A percentile compares a stretch with the other conserved stretches of the same genome.
Evolutionary conservation across 495 filamentous ascomycete species (phyloP).

Genomic region (Usnea hakonensis): DNA sequence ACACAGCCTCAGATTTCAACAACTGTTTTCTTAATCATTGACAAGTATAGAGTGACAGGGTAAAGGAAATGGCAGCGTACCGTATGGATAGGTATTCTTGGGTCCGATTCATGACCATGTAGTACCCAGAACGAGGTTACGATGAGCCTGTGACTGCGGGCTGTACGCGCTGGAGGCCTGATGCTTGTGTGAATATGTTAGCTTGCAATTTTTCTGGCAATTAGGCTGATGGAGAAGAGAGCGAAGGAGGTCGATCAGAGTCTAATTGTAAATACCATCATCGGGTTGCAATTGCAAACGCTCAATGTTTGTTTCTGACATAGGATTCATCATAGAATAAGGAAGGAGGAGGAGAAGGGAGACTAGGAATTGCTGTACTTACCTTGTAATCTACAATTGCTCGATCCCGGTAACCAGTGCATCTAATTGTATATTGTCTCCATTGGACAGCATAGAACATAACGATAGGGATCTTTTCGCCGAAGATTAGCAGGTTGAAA

Average conservation of each 20-base stretch:
- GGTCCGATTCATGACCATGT: neutral
- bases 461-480: conserved; percentile 17
- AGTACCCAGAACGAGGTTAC: neutral
- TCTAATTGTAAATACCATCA: conserved; percentile 21
- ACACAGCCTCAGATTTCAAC: conserved; percentile 17
- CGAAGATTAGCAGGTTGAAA: neutral
- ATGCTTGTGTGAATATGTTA: neutral
- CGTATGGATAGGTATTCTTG: neutral
- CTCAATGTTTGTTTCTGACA: conserved; percentile 18
- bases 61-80: neutral
- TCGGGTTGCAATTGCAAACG: conserved; percentile 9
- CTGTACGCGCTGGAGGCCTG: neutral
- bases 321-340: conserved; percentile 13
- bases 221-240: neutral
- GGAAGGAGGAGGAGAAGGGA: neutral
- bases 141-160: neutral
- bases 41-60: neutral
- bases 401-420: conserved; percentile 22
- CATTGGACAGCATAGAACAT: neutral
- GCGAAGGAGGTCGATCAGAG: conserved; percentile 6
- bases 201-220: neutral
- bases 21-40: conserved; percentile 14
- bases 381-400: conserved; percentile 17
- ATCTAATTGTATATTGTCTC: conserved; percentile 13
- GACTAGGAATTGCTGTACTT: neutral